Percentiles rank a stretch among this genome's conserved stretches.
These are phyloP conservation scores for Monosporascus sp. DNA, from an alignment of 2,329 filamentous ascomycete species.

Conservation along the genomic window DNA sequence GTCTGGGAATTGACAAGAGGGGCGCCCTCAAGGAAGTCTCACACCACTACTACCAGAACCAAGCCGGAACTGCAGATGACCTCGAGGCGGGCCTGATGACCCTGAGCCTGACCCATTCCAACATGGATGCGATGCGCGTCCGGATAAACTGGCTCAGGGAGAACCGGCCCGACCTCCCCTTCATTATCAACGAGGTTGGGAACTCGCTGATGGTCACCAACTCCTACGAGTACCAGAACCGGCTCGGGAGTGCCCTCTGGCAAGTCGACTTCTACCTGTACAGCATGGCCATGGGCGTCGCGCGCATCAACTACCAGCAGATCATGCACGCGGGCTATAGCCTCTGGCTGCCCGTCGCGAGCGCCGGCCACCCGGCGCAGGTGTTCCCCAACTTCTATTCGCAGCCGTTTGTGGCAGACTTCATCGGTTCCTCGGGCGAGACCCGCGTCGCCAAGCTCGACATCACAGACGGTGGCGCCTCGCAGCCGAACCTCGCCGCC, in stretches of 20 bases:
- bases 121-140: conserved; percentile 25
- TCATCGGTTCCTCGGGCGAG: conserved; percentile 27
- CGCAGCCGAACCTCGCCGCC: conserved; percentile 21
- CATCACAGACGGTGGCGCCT: conserved; percentile 5
- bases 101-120: conserved; percentile 19
- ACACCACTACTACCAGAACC: conserved; percentile 34
- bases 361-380: conserved; percentile 23
- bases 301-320: conserved; percentile 33
- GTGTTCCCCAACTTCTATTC: conserved; percentile 33
- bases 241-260: conserved; percentile 32
- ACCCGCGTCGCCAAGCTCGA: conserved; percentile 21
- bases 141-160: conserved; percentile 28
- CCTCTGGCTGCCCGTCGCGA: conserved; percentile 27
- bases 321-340: conserved; percentile 30
- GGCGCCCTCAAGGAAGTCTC: conserved; percentile 29
- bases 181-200: conserved; percentile 32
- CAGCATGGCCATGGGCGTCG: conserved; percentile 27
- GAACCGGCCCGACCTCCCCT: conserved; percentile 26
- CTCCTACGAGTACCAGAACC: conserved; percentile 28
- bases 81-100: conserved; percentile 27
- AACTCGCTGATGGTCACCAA: conserved; percentile 29
- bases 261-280: conserved; percentile 34
- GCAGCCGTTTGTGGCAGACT: conserved; percentile 32
- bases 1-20: conserved; percentile 28
- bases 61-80: conserved; percentile 23